phyloP scores from a whole-genome alignment of 352 stramenopile species.

The Globisporangium yorkense region DNA sequence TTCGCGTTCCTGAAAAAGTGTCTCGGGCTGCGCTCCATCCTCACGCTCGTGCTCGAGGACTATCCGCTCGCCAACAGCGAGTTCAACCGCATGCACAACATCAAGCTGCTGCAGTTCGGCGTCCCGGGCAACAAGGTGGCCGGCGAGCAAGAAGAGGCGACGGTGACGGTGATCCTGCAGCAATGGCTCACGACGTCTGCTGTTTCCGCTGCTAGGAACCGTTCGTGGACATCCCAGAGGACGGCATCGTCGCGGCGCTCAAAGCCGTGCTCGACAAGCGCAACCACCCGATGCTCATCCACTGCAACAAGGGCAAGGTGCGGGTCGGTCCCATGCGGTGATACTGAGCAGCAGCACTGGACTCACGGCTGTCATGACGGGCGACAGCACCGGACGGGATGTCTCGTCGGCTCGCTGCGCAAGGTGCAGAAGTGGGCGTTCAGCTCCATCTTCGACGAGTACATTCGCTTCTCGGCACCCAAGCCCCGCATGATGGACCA shows the following conservation, averaged over 20 bases:
- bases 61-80: constrained; percentile 78
- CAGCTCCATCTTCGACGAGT: constrained; percentile 82
- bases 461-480: constrained; percentile 78
- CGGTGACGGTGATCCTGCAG: neutral
- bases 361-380: neutral
- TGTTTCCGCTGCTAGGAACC: constrained; percentile 37
- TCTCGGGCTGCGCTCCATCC: constrained; percentile 71
- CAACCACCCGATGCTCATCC: constrained; percentile 85
- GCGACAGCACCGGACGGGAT: constrained; percentile 69
- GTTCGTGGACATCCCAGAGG: constrained; percentile 84
- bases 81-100: constrained; percentile 76
- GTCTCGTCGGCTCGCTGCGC: constrained; percentile 67
- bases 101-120: constrained; percentile 79
- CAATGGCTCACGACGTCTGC: neutral
- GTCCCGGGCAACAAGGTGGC: constrained; percentile 79
- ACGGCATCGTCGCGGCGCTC: constrained; percentile 67
- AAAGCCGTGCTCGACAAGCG: constrained; percentile 75
- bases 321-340: neutral
- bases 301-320: constrained; percentile 87
- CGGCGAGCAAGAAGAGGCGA: no score
- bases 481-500: constrained; percentile 88
- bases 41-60: constrained; percentile 84
- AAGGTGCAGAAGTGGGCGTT: constrained; percentile 83
- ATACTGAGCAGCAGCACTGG: neutral
- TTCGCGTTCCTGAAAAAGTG: constrained; percentile 79